phyloP scores from a whole-genome alignment of 2,329 filamentous ascomycete genomes.

The Arthroderma sp. region DNA sequence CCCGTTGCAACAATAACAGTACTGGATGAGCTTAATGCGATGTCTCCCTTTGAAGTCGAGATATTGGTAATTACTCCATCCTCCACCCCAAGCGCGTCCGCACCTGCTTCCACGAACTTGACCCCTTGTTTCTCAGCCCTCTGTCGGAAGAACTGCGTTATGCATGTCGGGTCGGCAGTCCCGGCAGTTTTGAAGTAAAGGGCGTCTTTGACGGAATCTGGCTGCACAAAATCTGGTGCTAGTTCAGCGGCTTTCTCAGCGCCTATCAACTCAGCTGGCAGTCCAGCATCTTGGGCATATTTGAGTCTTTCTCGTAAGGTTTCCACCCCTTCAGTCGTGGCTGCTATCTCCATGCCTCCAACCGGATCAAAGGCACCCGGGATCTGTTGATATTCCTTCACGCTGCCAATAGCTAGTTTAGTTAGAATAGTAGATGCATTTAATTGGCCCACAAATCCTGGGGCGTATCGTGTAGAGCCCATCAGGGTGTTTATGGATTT shows the following conservation, averaged over 20 bases:
- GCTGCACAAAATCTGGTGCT: conserved; percentile 19
- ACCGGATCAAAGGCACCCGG: conserved; percentile 17
- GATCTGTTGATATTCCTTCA: conserved; percentile 18
- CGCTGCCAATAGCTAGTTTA: conserved; percentile 19
- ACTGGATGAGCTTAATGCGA: too few species aligned
- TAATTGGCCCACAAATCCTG: conserved; percentile 24
- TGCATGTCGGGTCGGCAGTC: conserved; percentile 15
- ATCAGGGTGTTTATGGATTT: conserved; percentile 15
- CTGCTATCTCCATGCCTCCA: conserved; percentile 17
- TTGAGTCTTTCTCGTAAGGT: conserved; percentile 11
- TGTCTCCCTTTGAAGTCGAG: conserved; percentile 10
- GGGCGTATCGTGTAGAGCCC: conserved; percentile 23
- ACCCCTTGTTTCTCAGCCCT: conserved; percentile 14
- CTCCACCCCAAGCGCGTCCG: conserved; percentile 9
- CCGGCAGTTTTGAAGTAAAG: conserved; percentile 19
- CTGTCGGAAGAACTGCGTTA: conserved; percentile 16
- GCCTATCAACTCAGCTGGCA: conserved; percentile 17
- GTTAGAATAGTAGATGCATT: conserved; percentile 22
- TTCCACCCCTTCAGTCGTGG: conserved; percentile 13
- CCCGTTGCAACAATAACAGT: conserved; percentile 20
- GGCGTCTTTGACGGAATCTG: conserved; percentile 8
- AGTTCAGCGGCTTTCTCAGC: conserved; percentile 13
- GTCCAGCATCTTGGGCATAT: conserved; percentile 13
- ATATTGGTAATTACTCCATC: conserved; percentile 6
- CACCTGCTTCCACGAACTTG: conserved; percentile 14